Base-by-base conservation (phyloP, 2,329 filamentous ascomycete genomes). In the Exophiala phaeomuriformis region DNA sequence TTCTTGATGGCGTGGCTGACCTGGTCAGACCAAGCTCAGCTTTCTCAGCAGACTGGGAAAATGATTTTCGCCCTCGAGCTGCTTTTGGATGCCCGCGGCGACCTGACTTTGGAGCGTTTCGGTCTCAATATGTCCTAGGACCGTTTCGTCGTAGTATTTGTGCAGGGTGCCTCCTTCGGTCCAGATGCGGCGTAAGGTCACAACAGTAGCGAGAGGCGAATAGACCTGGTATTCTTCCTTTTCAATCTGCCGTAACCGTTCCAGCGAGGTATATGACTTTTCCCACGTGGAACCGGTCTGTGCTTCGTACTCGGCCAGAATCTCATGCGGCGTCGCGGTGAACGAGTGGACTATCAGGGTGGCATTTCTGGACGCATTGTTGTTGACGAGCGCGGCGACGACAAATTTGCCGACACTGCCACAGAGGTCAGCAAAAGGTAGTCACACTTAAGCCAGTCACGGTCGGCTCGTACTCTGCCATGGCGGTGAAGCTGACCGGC, bases 321-420 rank as follows among this genome's bases (percentile, higher is more conserved):
- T 82, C 29, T 80, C 69, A 5, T 78, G 74, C 0, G 82, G 79
- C 0, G 81, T 86, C 1, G 79, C 76, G 0, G 84, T 83, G 60
- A 88, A 89, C 0, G 84, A 88, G 63, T 88, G 84, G 1, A 88
- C 82, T 53, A 80, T 83, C 33, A 88, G 68, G 0, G 79, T 77
- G 49, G 77, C 76, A 58, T 79, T 79, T 33, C 73, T 73, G 0
- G 79, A 73, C 4, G 68, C 72, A 6, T 76, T 67, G 2, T 81
- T 79, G 53, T 83, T 78, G 10, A 72, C 73, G 9, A 88, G 73
- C 0, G 83, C 77, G 0, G 80, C 80, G 1, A 82, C 79, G 1
- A 88, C 75, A 28, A 85, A 75, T 51, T 79, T 82, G 3, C 85
- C 85, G 6, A 88, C 84, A 62, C 81, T 84, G 55, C 39, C 50